phyloP scores from a whole-genome alignment of 1,139 yeast genomes.

The Geotrichum aggregatum region DNA sequence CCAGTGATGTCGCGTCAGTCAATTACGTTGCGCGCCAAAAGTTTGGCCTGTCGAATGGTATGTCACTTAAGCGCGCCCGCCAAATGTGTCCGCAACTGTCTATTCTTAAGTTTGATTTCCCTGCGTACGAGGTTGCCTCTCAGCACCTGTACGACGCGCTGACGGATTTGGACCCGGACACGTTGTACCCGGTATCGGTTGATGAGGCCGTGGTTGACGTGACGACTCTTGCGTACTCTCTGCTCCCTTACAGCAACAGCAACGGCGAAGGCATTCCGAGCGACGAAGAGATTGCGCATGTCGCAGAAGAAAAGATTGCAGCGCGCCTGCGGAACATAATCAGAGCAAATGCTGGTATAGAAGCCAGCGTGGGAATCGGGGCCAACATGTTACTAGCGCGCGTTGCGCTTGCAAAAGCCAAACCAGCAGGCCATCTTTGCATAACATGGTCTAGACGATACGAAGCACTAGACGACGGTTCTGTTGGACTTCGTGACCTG shows the following conservation, averaged over 20 bases:
- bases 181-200: conserved; percentile 77
- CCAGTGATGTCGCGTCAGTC: conserved; percentile 84
- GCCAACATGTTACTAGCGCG: conserved; percentile 72
- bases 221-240: conserved; percentile 31
- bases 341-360: conserved; percentile 8
- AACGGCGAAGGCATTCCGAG: not conserved
- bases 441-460: conserved; percentile 36
- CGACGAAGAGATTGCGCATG: not conserved
- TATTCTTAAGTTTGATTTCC: conserved; percentile 68
- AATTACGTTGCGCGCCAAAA: conserved; percentile 71
- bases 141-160: conserved; percentile 50
- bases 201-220: conserved; percentile 85
- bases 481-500: conserved; percentile 51
- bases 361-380: conserved; percentile 69
- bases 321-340: conserved; percentile 9
- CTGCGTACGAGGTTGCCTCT: conserved; percentile 61
- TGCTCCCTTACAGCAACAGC: not conserved
- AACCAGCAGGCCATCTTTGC: conserved; percentile 65
- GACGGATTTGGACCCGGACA: conserved; percentile 46
- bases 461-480: conserved; percentile 11
- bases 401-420: conserved; percentile 68
- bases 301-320: conserved; percentile 13
- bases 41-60: conserved; percentile 75
- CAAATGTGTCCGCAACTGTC: conserved; percentile 60
- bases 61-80: conserved; percentile 75